phyloP scores from a whole-genome alignment of 1,284 basidiomycete genomes.

The Ceratobasidium sp. region DNA sequence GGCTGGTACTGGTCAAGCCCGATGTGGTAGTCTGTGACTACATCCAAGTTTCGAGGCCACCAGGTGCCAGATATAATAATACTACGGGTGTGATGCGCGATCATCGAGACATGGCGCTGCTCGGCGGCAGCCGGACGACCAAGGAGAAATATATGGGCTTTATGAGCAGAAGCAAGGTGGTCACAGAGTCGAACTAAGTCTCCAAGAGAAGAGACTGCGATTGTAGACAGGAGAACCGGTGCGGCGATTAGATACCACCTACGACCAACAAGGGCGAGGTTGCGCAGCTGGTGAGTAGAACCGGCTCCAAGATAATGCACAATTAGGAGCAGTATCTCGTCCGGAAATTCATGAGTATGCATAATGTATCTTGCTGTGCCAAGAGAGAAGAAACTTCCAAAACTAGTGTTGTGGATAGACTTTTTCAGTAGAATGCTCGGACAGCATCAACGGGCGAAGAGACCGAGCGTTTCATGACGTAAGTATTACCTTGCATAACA shows the following conservation, averaged over 20 bases:
- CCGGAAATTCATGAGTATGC: conserved; percentile 3
- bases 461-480: too few species aligned
- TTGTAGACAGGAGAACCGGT: background rate
- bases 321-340: conserved; percentile 20
- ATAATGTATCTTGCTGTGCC: too few species aligned
- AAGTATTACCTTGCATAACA: too few species aligned
- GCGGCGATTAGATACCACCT: conserved; percentile 16
- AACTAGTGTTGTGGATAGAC: too few species aligned
- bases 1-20: conserved; percentile 16
- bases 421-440: too few species aligned
- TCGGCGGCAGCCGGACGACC: background rate
- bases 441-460: too few species aligned
- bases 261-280: conserved; percentile 5
- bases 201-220: conserved; percentile 9
- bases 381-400: too few species aligned
- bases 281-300: conserved; percentile 10
- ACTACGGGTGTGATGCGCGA: background rate
- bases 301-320: background rate
- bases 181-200: conserved; percentile 10
- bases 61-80: background rate
- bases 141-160: conserved; percentile 14
- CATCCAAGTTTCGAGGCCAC: background rate
- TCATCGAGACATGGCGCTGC: conserved; percentile 8
- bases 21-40: background rate
- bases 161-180: conserved; percentile 3